A percentile compares a stretch with the other conserved stretches of the same genome.
Evolutionary conservation across 2,329 filamentous ascomycete genomes (phyloP).

Genomic region (Cordyceps militaris): DNA sequence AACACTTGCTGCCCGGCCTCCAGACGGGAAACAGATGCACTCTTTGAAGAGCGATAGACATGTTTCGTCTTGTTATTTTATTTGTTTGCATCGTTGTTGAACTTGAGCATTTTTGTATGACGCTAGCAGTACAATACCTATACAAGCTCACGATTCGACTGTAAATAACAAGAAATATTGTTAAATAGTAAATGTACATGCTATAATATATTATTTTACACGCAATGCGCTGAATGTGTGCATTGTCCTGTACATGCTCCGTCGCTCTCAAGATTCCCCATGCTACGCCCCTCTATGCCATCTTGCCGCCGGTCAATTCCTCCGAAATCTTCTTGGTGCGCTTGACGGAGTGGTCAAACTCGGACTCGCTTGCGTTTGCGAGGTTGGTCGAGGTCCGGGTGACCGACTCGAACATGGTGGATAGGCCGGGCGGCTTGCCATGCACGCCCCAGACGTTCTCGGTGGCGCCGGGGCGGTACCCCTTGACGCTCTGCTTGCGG

Average conservation of each 20-base stretch:
- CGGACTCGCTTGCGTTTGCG: conserved; percentile 30
- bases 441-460: conserved; percentile 47
- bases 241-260: conserved; percentile 6
- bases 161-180: not conserved
- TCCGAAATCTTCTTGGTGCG: conserved; percentile 51
- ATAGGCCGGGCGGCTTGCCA: conserved; percentile 38
- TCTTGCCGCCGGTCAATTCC: conserved; percentile 53
- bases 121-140: not conserved
- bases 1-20: conserved; percentile 18
- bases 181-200: conserved; percentile 10
- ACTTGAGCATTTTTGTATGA: conserved; percentile 4
- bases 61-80: not conserved
- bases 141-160: not conserved
- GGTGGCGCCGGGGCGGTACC: conserved; percentile 27
- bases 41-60: not conserved
- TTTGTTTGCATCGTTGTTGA: conserved; percentile 4
- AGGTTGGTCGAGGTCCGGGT: conserved; percentile 29
- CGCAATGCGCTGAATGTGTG: not conserved
- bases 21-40: not conserved
- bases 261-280: not conserved
- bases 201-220: conserved; percentile 10
- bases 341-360: conserved; percentile 39
- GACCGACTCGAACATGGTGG: conserved; percentile 35
- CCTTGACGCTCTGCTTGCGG: conserved; percentile 27
- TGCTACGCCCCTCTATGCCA: conserved; percentile 29